Evolutionary conservation across 257 asterid genomes (phyloP).

Genomic region (Nicotiana benthamiana): DNA sequence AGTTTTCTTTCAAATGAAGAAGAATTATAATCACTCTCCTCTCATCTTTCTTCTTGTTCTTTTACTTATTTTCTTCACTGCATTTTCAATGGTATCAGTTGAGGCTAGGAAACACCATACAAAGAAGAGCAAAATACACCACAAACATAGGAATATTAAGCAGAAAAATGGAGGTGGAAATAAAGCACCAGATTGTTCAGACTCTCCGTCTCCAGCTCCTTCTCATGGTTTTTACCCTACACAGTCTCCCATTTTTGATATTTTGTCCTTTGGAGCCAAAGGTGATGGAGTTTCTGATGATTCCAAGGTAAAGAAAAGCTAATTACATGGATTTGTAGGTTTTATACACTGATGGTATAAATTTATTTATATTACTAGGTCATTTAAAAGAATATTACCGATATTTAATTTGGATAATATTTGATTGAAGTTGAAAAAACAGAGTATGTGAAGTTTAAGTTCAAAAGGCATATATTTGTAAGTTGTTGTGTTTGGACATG

Average conservation of each 20-base stretch:
- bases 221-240: constrained; percentile 9
- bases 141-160: constrained; percentile 24
- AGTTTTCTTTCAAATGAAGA: constrained; percentile 22
- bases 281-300: constrained; percentile 67
- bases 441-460: too few relatives aligned
- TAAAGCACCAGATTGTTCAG: not conserved
- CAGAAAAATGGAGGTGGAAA: constrained; percentile 8
- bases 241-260: constrained; percentile 25
- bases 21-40: constrained; percentile 22
- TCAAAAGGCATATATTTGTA: too few relatives aligned
- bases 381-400: not conserved
- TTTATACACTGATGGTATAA: not conserved
- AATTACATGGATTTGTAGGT: too few relatives aligned
- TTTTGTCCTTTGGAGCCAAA: constrained; percentile 64
- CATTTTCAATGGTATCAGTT: constrained; percentile 17
- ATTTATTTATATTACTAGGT: not conserved
- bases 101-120: constrained; percentile 39
- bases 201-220: not conserved
- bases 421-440: too few relatives aligned
- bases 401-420: too few relatives aligned
- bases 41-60: constrained; percentile 18
- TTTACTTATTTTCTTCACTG: constrained; percentile 18
- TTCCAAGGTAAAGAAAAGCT: constrained; percentile 37
- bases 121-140: constrained; percentile 27
- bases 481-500: too few relatives aligned